Base-by-base conservation (phyloP, 345 rosid species). In the Laguncularia racemosa region DNA sequence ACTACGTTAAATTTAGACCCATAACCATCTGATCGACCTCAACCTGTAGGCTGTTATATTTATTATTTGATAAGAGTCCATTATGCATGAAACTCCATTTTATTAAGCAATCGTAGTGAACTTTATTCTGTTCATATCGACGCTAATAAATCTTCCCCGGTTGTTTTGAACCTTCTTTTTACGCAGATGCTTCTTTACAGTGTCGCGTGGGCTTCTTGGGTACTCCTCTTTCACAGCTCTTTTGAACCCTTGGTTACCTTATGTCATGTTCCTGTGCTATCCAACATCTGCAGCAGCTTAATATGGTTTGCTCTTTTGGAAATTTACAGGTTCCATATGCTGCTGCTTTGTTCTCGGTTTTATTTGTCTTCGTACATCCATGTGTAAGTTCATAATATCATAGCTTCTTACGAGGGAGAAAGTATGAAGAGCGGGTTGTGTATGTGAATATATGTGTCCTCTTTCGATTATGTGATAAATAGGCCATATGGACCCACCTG, bases 171-270 rank as follows among this genome's bases (percentile, higher is more conserved):
- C 44, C 40, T 56, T 14, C 12, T 38, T 55, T 79, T 18, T 48
- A 45, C 74, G 79, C 89, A 91, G 98, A 80, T 81, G 77, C 73
- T 88, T 61, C 82, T 91, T 21, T 80, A 82, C 75, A 74, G 95
- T 66, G 49, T 88, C 46, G 92, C 98, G 4, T 91, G 98, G 98
- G 71, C 93, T 48, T 50, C 66, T 21, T 88, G 92, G 98, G 98
- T 88, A 85, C 18, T 57, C 60, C 20, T 62, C 64, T 61, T 33
- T 19, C 46, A 58, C 60, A 59, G 55, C 50, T 54, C 44, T 53
- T 44, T 46, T 12, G 11, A 17, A 33, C 18, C 21, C 55, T 17
- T 18, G 6, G 47, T 33, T 21, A 7, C 50, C 67, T 46, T n/a
- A 48, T 47, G 19, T 40, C 48, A 38, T 33, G 10, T 33, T 33